Evolutionary conservation across 2,329 filamentous ascomycete species (phyloP).

Genomic region (Colletotrichum siamense): DNA sequence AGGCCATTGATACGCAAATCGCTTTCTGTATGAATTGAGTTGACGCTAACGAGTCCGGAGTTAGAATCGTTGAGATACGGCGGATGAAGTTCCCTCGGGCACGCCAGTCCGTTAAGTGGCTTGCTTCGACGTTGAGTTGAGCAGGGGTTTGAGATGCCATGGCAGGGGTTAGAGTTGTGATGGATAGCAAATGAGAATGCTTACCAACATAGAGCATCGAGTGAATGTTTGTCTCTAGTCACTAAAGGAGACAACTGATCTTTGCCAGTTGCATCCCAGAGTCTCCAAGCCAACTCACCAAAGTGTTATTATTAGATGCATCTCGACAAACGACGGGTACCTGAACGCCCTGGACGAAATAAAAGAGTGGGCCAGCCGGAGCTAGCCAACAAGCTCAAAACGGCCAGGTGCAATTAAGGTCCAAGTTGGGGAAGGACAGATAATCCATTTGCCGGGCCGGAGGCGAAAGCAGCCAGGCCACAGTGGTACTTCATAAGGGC

Average conservation of each 20-base stretch:
- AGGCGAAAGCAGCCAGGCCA: background rate
- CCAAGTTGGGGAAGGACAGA: conserved; percentile 21
- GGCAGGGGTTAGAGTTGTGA: background rate
- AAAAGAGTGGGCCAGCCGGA: background rate
- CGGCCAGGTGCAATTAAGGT: background rate
- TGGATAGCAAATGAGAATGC: background rate
- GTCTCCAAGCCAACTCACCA: too few relatives aligned
- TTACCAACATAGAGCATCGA: background rate
- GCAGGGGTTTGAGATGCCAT: background rate
- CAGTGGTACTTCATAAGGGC: background rate
- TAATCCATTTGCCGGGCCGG: conserved; percentile 19
- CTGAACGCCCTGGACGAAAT: background rate
- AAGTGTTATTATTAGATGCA: background rate
- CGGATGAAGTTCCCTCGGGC: background rate
- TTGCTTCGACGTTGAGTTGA: background rate
- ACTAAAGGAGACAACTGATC: background rate
- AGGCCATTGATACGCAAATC: background rate
- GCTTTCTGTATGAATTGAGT: background rate
- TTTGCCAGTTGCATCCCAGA: background rate
- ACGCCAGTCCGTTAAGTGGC: background rate
- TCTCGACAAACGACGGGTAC: background rate
- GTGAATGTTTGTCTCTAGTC: background rate
- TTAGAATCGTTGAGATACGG: background rate
- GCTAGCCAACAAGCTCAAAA: conserved; percentile 4
- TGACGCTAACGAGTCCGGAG: background rate